phyloP scores from a whole-genome alignment of 2,329 filamentous ascomycete genomes.

The Hymenoscyphus linearis region DNA sequence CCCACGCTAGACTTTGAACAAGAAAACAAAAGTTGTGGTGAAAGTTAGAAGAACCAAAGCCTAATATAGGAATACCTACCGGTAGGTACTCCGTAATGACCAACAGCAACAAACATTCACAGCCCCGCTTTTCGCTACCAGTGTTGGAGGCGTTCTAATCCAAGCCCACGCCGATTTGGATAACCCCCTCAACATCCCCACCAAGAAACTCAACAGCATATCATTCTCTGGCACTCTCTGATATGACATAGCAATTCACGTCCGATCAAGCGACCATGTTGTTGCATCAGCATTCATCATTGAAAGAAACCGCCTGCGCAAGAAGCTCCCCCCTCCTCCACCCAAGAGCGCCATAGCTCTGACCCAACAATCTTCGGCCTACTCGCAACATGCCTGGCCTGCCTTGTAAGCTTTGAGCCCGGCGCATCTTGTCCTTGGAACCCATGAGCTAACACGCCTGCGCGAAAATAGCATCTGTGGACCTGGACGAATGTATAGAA shows the following conservation, averaged over 20 bases:
- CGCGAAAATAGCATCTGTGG: conserved; percentile 71
- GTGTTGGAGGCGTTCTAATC: neutral
- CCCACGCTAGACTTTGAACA: neutral
- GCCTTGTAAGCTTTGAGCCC: conserved; percentile 41
- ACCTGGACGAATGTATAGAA: conserved; percentile 97
- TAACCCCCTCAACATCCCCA: neutral
- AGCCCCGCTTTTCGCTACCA: neutral
- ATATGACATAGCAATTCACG: conserved; percentile 20
- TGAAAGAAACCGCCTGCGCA: conserved; percentile 22
- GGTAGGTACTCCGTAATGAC: neutral
- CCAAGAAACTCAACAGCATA: neutral
- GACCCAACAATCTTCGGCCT: conserved; percentile 13
- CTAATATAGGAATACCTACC: neutral
- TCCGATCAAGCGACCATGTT: conserved; percentile 31
- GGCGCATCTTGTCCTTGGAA: neutral
- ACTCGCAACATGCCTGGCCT: conserved; percentile 48
- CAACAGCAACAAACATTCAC: neutral
- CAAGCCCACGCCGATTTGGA: neutral
- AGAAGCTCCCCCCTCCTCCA: conserved; percentile 21
- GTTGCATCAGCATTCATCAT: conserved; percentile 26
- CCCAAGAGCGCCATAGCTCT: conserved; percentile 22
- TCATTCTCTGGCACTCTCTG: conserved; percentile 5
- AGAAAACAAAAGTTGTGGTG: neutral
- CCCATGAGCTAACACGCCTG: neutral
- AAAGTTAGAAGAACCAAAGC: neutral